phyloP scores from a whole-genome alignment of 2,329 filamentous ascomycete species.

The Claviceps sp. region DNA sequence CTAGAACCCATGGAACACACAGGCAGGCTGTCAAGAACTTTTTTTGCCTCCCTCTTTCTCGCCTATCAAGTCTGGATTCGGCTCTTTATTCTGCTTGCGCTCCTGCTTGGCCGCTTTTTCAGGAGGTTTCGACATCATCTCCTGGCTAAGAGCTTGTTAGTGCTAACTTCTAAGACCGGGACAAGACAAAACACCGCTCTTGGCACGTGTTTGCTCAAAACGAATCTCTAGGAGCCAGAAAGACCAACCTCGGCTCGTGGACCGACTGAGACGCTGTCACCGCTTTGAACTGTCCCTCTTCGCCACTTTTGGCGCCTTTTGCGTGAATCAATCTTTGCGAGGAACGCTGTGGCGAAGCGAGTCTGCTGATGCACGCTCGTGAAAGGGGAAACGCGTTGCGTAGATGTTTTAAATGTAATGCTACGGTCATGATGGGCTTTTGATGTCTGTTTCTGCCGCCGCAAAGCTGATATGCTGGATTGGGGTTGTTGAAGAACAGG shows the following conservation, averaged over 20 bases:
- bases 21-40: neutral
- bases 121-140: constrained; percentile 1
- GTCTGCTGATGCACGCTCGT: neutral
- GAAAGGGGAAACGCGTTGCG: neutral
- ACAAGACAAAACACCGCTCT: neutral
- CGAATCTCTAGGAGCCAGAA: neutral
- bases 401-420: neutral
- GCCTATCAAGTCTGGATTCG: neutral
- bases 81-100: neutral
- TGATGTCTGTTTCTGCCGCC: neutral
- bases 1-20: neutral
- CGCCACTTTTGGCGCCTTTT: neutral
- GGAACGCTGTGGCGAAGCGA: neutral
- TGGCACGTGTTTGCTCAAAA: neutral
- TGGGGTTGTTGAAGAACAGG: neutral
- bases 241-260: constrained; percentile 1
- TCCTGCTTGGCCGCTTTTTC: neutral
- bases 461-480: neutral
- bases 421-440: neutral
- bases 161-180: neutral
- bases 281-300: neutral
- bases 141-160: neutral
- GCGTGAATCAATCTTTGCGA: neutral
- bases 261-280: constrained; percentile 1
- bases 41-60: neutral